A percentile compares a stretch with the other conserved stretches of the same genome.
phyloP scores from a whole-genome alignment of 2,329 filamentous ascomycete species.

The Colletotrichum cordylinicola region DNA sequence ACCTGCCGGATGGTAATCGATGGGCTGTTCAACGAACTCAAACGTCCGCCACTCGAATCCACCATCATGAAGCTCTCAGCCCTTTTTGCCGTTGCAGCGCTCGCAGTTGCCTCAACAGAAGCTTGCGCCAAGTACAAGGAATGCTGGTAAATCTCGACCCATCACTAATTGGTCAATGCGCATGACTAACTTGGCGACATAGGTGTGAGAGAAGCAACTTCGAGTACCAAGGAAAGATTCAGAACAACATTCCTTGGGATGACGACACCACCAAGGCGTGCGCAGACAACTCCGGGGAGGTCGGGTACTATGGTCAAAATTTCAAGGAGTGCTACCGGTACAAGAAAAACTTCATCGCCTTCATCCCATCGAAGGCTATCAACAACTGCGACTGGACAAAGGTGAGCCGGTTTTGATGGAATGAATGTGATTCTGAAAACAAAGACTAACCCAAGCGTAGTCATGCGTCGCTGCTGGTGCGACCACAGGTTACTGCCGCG shows the following conservation, averaged over 20 bases:
- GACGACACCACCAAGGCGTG: not conserved
- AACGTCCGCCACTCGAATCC: not conserved
- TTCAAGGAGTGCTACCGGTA: not conserved
- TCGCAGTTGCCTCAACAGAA: not conserved
- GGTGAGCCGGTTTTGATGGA: not conserved
- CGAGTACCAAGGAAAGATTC: not conserved
- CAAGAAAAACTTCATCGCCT: not conserved
- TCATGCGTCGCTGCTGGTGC: not conserved
- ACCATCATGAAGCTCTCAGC: not conserved
- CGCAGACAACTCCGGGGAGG: not conserved
- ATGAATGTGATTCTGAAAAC: not conserved
- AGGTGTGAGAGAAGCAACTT: not conserved
- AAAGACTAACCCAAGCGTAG: not conserved
- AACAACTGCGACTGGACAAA: slow-evolving; percentile 2
- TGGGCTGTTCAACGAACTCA: accelerated
- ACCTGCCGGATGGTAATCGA: accelerated
- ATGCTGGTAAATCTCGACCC: not conserved
- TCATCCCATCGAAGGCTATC: not conserved
- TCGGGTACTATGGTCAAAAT: slow-evolving; percentile 1
- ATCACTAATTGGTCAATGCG: not conserved
- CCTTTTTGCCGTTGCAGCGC: not conserved
- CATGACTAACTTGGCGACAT: not conserved
- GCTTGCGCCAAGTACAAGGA: slow-evolving; percentile 1
- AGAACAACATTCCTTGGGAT: not conserved
- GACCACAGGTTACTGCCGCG: not conserved